A percentile compares a stretch with the other conserved stretches of the same genome.
Evolutionary conservation across 169 alveolate species (phyloP).

Genomic region (Babesia ovata): DNA sequence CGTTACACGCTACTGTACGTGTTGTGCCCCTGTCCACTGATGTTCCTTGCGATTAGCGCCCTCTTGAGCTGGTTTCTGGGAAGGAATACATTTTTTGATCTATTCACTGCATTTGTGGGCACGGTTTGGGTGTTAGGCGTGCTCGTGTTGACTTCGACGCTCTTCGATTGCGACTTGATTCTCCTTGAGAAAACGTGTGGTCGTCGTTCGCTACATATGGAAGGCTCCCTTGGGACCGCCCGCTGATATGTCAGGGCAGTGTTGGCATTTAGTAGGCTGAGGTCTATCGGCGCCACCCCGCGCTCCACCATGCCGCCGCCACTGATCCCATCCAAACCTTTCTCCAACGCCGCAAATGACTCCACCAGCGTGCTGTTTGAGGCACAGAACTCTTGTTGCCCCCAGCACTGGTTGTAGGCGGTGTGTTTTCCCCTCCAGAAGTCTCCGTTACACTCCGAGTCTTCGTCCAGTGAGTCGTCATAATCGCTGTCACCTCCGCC

Average conservation of each 20-base stretch:
- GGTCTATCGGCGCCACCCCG: slow-evolving; percentile 1
- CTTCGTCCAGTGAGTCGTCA: too few relatives aligned
- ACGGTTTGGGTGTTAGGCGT: background rate
- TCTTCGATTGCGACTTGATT: slow-evolving; percentile 9
- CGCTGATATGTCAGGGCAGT: background rate
- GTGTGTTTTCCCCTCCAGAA: background rate
- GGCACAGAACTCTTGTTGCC: too few relatives aligned
- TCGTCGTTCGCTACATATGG: slow-evolving; percentile 20
- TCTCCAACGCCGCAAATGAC: too few relatives aligned
- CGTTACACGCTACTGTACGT: too few relatives aligned
- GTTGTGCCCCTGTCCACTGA: background rate
- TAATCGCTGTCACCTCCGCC: too few relatives aligned
- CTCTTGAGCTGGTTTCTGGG: slow-evolving; percentile 21
- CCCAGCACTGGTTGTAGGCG: background rate
- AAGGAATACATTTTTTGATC: slow-evolving; percentile 4
- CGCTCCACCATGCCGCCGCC: slow-evolving; percentile 3
- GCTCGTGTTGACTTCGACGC: background rate
- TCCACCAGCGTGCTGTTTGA: too few relatives aligned
- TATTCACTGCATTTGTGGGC: slow-evolving; percentile 13
- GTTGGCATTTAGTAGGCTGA: background rate
- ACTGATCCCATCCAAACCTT: background rate
- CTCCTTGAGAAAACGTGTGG: slow-evolving; percentile 34
- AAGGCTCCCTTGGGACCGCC: background rate
- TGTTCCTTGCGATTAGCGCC: background rate
- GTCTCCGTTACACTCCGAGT: too few relatives aligned